Evolutionary conservation across 768 basidiomycete genomes (phyloP), one percentile per base, ranked within the genome.

Genomic region (Floccularia luteovirens): DNA sequence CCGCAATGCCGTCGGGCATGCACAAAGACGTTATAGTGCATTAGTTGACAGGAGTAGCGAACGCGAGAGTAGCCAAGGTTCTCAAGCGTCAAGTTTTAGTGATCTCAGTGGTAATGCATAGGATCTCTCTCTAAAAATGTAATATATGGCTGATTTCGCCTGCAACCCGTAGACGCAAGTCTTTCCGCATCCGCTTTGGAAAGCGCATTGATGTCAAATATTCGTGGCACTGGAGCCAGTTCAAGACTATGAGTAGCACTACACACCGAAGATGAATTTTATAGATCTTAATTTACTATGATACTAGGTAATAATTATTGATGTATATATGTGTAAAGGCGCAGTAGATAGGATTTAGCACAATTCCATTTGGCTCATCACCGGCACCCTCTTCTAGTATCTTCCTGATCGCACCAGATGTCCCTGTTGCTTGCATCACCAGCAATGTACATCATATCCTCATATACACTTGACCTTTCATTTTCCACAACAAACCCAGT

Each of bases 41-140:
- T 50, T 67, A 39, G 62, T 63, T 37, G 68, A 58, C 42, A 62
- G 66, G 24, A 62, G 56, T 25, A 75, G 74, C 48, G 76, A 81
- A 41, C 69, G 69, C 7, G 32, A 34, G 31, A 83, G 82, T 48
- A 76, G 66, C 46, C 72, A 82, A 36, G 77, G 78, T 2, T 89
- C 86, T 17, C 77, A 80, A 31, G 75, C 86, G 0, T 89, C 87
- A 4, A 75, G 89, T 56, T 89, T 90, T 50, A 90, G 88, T 52
- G 89, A 91, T 52, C 53, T 90, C 31, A 91, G 89, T 50, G 88
- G 89, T 88, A 50, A 52, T 5, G 75, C 60, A 21, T 16, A 12
- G 8, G n/a, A 10, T 8, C 28, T 32, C 23, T 17, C 4, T 17
- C 10, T 21, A 30, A 2, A n/a, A 37, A 16, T 38, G 13, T 11